These are phyloP conservation scores for Bondarzewia mesenterica DNA, from an alignment of 1,284 basidiomycete genomes.

Conservation along the genomic window DNA sequence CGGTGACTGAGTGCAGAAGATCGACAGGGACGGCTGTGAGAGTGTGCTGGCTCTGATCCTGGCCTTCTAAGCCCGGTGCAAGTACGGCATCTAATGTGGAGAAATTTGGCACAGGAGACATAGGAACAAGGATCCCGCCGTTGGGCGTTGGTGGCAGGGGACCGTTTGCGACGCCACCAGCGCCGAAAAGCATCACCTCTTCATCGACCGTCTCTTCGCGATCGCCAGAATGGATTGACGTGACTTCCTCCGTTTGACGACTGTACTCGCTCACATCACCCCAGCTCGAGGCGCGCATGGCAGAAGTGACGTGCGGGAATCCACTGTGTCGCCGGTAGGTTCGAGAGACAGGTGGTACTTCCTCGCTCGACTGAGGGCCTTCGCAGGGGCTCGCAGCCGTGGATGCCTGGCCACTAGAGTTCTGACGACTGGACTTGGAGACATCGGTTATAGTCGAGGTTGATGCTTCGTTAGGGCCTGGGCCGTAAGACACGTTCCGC, in stretches of 20 bases:
- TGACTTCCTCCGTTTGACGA: slow-evolving; percentile 35
- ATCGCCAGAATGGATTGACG: slow-evolving; percentile 44
- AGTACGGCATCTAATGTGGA: slow-evolving; percentile 4
- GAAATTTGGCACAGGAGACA: slow-evolving; percentile 13
- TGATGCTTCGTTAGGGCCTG: slow-evolving; percentile 9
- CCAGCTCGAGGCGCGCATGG: slow-evolving; percentile 59
- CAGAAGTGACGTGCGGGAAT: slow-evolving; percentile 21
- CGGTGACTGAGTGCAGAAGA: slow-evolving; percentile 15
- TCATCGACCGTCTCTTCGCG: slow-evolving; percentile 34
- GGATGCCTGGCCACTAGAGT: slow-evolving; percentile 4
- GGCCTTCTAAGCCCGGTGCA: slow-evolving; percentile 19
- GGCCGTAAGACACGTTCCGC: slow-evolving; percentile 5
- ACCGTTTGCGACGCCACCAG: slow-evolving; percentile 40
- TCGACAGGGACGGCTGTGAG: slow-evolving; percentile 16
- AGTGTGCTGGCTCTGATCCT: slow-evolving; percentile 6
- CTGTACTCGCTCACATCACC: slow-evolving; percentile 37
- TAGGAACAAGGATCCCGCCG: slow-evolving; percentile 25
- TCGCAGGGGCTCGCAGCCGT: neutral
- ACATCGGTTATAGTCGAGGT: slow-evolving; percentile 4
- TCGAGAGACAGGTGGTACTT: slow-evolving; percentile 10
- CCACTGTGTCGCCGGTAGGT: slow-evolving; percentile 24
- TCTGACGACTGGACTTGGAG: slow-evolving; percentile 4
- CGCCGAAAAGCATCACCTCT: slow-evolving; percentile 42
- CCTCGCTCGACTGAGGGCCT: slow-evolving; percentile 2
- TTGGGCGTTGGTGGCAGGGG: slow-evolving; percentile 31